Evolutionary conservation across 768 basidiomycete genomes (phyloP).

Genomic region (Pleurotus platypus): DNA sequence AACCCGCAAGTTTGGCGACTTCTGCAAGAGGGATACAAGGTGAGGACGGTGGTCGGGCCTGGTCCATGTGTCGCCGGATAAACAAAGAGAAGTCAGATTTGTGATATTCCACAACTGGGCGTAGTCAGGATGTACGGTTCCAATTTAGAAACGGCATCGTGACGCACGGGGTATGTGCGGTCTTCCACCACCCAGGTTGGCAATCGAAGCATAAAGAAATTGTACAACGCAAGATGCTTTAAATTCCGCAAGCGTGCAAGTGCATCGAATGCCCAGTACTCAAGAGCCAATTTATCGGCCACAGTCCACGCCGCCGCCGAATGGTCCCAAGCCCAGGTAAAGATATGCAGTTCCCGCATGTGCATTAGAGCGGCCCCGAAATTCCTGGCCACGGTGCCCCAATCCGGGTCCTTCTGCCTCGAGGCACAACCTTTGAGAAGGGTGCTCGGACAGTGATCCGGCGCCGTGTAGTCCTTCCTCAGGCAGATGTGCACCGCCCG

Average conservation of each 20-base stretch:
- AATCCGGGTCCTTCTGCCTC: neutral
- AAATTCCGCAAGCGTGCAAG: slow-evolving; percentile 25
- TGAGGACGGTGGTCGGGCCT: slow-evolving; percentile 18
- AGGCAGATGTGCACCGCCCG: slow-evolving; percentile 44
- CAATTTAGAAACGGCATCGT: neutral
- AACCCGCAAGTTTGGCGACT: slow-evolving; percentile 25
- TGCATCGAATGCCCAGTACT: slow-evolving; percentile 34
- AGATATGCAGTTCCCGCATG: slow-evolving; percentile 37
- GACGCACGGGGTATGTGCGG: slow-evolving; percentile 35
- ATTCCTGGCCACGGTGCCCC: slow-evolving; percentile 25
- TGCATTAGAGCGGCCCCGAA: slow-evolving; percentile 37
- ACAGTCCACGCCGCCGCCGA: slow-evolving; percentile 19
- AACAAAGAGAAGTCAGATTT: slow-evolving; percentile 22
- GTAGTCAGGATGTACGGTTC: neutral
- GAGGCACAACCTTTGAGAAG: slow-evolving; percentile 27
- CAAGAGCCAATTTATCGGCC: slow-evolving; percentile 29
- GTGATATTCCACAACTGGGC: slow-evolving; percentile 26
- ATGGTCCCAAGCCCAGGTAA: slow-evolving; percentile 40
- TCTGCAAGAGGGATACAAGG: slow-evolving; percentile 23
- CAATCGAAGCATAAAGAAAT: slow-evolving; percentile 25
- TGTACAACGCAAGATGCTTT: slow-evolving; percentile 32
- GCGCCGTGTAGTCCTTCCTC: slow-evolving; percentile 27
- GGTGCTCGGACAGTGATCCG: slow-evolving; percentile 38
- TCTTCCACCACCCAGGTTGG: slow-evolving; percentile 24
- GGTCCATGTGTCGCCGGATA: slow-evolving; percentile 27